Base-by-base conservation (phyloP, 129 eudicot genomes). In the Pittosporum tobira region DNA sequence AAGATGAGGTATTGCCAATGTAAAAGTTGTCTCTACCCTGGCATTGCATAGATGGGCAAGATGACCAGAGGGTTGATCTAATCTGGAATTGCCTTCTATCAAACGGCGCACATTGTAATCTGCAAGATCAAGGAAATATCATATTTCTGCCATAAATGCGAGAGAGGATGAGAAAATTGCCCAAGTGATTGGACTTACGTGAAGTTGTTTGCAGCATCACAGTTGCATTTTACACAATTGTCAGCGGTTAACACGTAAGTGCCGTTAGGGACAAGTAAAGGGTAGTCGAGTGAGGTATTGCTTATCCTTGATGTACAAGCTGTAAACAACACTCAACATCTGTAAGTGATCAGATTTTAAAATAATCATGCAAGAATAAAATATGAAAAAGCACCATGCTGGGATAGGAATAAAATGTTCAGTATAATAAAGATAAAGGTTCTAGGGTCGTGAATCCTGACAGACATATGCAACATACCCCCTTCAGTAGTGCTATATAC, bases 41-140 rank as follows among this genome's bases (percentile, higher is more conserved):
- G 51, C 99, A 91, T 56, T 38, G 81, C 43, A 53, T 76, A 3
- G 79, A 36, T 44, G 90, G 76, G 59, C 96, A 91, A 40, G 65
- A 44, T 64, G 30, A 44, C 73, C 73, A 66, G 1, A 14, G 34
- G 55, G 77, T 68, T 9, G 79, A 24, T 13, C 27, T 74, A 2
- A 83, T 3, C 28, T 44, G 62, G 12, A 87, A 60, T 18, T 85
- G 78, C 2, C 36, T 74, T 4, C 81, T 5, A 16, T 51, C 65
- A 10, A 82, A 59, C 18, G 90, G 74, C 59, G 36, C 64, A 36
- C 99, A 91, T 51, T 83, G 75, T 74, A 90, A 76, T 69, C 99
- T 91, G 70, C 6, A 52, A 59, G 27, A n/a, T 3, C 15, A 67
- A 50, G 46, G 31, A 45, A 21, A 52, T 34, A 34, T 34, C n/a